Evolutionary conservation across 345 rosid species (phyloP).

Genomic region (Gossypium raimondii): DNA sequence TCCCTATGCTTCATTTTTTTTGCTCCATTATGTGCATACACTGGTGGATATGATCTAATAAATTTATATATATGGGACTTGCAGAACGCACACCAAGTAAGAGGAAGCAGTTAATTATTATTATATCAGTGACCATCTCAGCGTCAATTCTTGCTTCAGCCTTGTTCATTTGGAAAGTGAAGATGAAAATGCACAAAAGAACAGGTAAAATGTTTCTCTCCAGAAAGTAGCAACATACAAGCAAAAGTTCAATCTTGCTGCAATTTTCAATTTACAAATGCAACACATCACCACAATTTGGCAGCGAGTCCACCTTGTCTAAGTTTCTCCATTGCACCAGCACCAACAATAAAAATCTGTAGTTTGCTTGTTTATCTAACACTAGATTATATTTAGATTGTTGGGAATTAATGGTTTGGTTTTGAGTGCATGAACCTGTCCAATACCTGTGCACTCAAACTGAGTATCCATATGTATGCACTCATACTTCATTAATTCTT

Average conservation of each 20-base stretch:
- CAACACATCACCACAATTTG: neutral
- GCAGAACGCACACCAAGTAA: neutral
- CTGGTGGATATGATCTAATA: neutral
- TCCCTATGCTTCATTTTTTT: neutral
- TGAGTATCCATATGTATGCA: neutral
- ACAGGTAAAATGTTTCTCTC: neutral
- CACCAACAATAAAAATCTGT: neutral
- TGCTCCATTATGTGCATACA: neutral
- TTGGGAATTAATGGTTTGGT: neutral
- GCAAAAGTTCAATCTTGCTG: neutral
- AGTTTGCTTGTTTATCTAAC: neutral
- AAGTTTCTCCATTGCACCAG: neutral
- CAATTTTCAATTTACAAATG: neutral
- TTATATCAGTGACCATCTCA: neutral
- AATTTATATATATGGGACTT: neutral
- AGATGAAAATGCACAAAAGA: neutral
- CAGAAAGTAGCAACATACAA: neutral
- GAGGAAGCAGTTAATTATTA: neutral
- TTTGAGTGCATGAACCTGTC: neutral
- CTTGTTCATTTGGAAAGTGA: conserved; percentile 2
- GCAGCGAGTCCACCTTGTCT: too few relatives aligned
- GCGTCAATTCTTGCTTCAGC: neutral
- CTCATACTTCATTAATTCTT: neutral
- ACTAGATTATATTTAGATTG: neutral
- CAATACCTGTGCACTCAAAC: neutral